Conservation (phyloP, 805 yeast species). For the Yamadazyma nakazawae region DNA sequence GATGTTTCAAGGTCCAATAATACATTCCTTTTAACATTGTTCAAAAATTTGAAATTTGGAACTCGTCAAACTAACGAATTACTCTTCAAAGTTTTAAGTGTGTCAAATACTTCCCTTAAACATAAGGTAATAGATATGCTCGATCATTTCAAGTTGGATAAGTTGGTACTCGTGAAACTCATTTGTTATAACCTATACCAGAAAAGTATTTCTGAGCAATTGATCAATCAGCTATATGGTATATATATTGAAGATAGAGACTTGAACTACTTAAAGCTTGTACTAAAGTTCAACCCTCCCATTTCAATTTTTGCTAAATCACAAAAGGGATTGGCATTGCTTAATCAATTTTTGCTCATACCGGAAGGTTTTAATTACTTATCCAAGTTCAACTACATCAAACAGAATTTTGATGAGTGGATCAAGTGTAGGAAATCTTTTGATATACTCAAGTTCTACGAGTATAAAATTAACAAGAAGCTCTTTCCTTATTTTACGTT, state of each 20-base stretch:
- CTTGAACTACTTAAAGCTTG: constrained; percentile 42
- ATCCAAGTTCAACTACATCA: constrained; percentile 55
- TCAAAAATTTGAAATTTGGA: constrained; percentile 30
- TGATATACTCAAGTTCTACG: constrained; percentile 48
- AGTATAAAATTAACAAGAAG: constrained; percentile 27
- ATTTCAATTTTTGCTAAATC: constrained; percentile 32
- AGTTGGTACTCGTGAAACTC: constrained; percentile 4
- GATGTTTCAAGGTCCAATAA: constrained; percentile 32
- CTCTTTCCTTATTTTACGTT: constrained; percentile 24
- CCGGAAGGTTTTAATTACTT: constrained; percentile 69
- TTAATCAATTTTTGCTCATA: constrained; percentile 62
- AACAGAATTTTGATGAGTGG: constrained; percentile 69
- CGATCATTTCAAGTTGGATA: constrained; percentile 5
- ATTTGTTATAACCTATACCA: constrained; percentile 9
- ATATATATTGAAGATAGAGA: constrained; percentile 22
- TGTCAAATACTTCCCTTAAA: constrained; percentile 53
- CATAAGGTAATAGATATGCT: constrained; percentile 14
- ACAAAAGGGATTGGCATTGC: constrained; percentile 40
- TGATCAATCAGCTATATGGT: constrained; percentile 1
- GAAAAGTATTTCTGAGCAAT: constrained; percentile 3
- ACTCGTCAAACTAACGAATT: constrained; percentile 26
- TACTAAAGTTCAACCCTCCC: constrained; percentile 50
- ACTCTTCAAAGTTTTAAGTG: constrained; percentile 59
- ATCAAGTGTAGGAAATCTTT: constrained; percentile 39
- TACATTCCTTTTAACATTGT: constrained; percentile 52